Evolutionary conservation across 108 stramenopile species (phyloP), one percentile per base, ranked within the genome.

Genomic region (Parietichytrium sp.): DNA sequence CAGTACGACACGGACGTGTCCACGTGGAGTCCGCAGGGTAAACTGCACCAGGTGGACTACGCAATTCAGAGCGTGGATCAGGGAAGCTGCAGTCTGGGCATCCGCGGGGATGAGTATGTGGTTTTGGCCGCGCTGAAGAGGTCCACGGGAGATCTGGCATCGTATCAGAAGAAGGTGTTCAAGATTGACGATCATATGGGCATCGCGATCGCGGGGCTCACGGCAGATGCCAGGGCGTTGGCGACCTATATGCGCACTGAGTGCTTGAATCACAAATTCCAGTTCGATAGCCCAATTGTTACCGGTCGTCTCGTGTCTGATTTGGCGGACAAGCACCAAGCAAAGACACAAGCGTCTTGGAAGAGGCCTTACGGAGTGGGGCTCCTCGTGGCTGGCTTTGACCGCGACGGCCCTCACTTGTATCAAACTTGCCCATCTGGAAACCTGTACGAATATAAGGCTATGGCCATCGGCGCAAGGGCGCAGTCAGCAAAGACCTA

Each of bases 1-100:
- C 94, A 95, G 89, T 99, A 99, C 86, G 98, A 99, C 89, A 99
- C 98, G 45, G 98, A 99, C 83, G 98, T 98, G 78, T 98, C 98
- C 30, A 96, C 97, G 25, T 99, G 96, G 96, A 93, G 93, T 83
- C 98, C 98, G 20, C 96, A 99, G 89, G 98, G 98, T 27, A 96
- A 97, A 80, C 89, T 99, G 51, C 93, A 96, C 48, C 98, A 99
- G 94, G 96, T 98, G 82, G 96, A 98, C 88, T 98, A 98, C 83
- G 98, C 98, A 53, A 96, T 96, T 95, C 96, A 99, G 90, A 96
- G 97, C 47, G 98, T 99, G 79, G 97, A 97, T 86, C 98, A 98
- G 87, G 98, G 96, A 36, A 93, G 93, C 20, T 94, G 95, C 25
- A 95, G 94, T 85, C 88, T 98, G 61, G 97, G 96, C 48, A 86